Conservation (phyloP, 2,329 filamentous ascomycete genomes). For the Beauveria australis region DNA sequence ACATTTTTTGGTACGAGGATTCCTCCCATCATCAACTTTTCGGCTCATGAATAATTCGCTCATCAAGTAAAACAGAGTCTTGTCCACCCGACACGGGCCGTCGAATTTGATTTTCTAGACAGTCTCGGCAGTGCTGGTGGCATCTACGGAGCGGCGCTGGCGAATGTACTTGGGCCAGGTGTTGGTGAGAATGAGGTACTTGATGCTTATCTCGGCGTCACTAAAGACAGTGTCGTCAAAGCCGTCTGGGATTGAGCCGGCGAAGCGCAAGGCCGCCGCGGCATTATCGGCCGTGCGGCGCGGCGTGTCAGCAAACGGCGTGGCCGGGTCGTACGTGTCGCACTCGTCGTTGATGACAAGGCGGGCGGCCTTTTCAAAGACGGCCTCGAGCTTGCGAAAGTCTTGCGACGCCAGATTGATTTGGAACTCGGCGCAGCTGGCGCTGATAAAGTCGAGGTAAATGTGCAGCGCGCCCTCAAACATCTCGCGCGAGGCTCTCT, state of each 20-base stretch:
- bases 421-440: conserved; percentile 54
- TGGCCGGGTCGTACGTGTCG: conserved; percentile 30
- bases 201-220: conserved; percentile 51
- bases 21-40: neutral
- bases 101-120: neutral
- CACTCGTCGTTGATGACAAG: conserved; percentile 32
- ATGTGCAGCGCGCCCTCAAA: conserved; percentile 53
- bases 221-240: conserved; percentile 53
- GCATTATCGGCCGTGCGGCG: conserved; percentile 16
- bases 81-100: neutral
- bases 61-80: neutral
- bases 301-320: conserved; percentile 32
- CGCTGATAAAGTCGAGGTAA: conserved; percentile 53
- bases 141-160: conserved; percentile 25
- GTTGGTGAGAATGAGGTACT: conserved; percentile 60
- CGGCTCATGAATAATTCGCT: neutral
- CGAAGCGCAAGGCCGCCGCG: conserved; percentile 22
- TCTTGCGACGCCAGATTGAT: conserved; percentile 56
- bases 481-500: conserved; percentile 35
- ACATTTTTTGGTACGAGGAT: neutral
- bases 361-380: conserved; percentile 49
- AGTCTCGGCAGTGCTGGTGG: conserved; percentile 9
- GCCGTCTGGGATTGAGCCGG: conserved; percentile 37
- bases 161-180: conserved; percentile 57
- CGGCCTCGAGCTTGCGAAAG: conserved; percentile 41